These are phyloP conservation scores for Ziziphus jujuba DNA, from an alignment of 306 rosid genomes.

Conservation along the genomic window DNA sequence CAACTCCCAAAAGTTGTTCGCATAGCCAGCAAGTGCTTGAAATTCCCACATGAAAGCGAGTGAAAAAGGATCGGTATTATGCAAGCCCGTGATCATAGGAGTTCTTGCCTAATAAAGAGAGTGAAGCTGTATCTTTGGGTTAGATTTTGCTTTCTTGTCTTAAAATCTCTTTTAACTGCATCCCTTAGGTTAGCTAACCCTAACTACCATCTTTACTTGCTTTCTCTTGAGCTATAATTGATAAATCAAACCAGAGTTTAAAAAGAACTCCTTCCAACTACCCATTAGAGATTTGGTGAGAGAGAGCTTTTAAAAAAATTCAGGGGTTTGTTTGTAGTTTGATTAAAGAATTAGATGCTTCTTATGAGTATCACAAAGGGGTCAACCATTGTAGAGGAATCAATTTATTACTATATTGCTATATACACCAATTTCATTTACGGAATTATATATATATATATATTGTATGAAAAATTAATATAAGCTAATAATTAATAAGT, in stretches of 20 bases:
- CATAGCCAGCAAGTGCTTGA: background rate
- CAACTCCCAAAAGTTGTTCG: background rate
- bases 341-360: constrained; percentile 15
- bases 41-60: constrained; percentile 16
- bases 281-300: constrained; percentile 35
- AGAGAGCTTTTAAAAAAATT: constrained; percentile 18
- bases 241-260: constrained; percentile 5
- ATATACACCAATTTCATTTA: too few relatives aligned
- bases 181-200: constrained; percentile 17
- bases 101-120: constrained; percentile 25
- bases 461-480: too few relatives aligned
- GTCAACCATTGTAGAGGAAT: constrained; percentile 16
- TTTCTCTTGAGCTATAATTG: constrained; percentile 16
- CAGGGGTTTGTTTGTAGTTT: constrained; percentile 5
- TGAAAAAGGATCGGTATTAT: background rate
- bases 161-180: background rate
- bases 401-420: too few relatives aligned
- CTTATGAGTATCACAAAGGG: constrained; percentile 5
- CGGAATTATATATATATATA: too few relatives aligned
- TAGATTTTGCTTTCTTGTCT: constrained; percentile 33
- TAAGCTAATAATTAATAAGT: too few relatives aligned
- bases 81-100: constrained; percentile 42
- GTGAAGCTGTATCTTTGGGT: constrained; percentile 20
- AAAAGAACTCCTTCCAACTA: constrained; percentile 18
- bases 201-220: constrained; percentile 24